phyloP scores from a whole-genome alignment of 2,329 filamentous ascomycete species.

The Sporothrix phasma region DNA sequence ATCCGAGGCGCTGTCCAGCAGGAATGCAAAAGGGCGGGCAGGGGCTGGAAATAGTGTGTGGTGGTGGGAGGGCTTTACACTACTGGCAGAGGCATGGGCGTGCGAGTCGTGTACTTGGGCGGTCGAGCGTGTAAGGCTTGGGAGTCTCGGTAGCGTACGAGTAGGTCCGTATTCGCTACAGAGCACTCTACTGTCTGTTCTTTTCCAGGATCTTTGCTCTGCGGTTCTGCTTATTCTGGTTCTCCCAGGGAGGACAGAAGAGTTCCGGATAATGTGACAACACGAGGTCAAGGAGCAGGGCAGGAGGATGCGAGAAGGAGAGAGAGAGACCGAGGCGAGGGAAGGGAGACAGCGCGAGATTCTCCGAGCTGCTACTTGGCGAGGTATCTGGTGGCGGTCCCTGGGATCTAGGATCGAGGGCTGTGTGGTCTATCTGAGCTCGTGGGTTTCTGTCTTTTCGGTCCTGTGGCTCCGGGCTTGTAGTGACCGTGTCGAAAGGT shows the following conservation, averaged over 20 bases:
- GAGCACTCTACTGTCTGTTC: neutral
- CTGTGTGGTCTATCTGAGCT: too few relatives aligned
- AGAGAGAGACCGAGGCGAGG: neutral
- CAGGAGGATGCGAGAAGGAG: neutral
- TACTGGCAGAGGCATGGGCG: neutral
- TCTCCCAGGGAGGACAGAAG: neutral
- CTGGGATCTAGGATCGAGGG: neutral
- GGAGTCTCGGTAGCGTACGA: neutral
- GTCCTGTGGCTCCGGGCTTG: neutral
- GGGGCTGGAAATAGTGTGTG: conserved; percentile 6
- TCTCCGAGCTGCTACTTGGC: neutral
- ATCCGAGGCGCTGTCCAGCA: neutral
- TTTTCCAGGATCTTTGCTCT: neutral
- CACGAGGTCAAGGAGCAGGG: neutral
- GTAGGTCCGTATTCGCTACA: neutral
- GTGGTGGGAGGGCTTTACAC: neutral
- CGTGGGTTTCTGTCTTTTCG: too few relatives aligned
- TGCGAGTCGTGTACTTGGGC: neutral
- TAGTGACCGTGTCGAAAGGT: neutral
- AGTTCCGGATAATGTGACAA: neutral
- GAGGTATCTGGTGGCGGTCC: neutral
- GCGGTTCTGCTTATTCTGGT: too few relatives aligned
- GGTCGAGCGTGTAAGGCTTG: neutral
- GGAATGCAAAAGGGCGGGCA: conserved; percentile 4
- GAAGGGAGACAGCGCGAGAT: neutral